phyloP scores from a whole-genome alignment of 1,139 yeast genomes.

The Candida sp. region DNA sequence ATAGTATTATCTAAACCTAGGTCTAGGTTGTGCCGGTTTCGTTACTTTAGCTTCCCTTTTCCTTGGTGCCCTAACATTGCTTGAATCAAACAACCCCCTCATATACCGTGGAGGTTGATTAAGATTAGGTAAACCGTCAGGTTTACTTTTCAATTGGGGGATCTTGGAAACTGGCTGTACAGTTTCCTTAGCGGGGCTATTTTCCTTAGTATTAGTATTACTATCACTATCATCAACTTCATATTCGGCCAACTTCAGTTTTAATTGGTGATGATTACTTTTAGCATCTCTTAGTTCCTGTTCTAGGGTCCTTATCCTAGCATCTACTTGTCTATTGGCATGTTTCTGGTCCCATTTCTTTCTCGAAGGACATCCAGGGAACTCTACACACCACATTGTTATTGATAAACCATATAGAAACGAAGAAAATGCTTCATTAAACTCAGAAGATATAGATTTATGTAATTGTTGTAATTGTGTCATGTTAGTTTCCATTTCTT shows the following conservation, averaged over 20 bases:
- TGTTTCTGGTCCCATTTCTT: slow-evolving; percentile 32
- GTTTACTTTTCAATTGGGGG: slow-evolving; percentile 10
- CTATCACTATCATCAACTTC: background rate
- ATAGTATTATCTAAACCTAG: slow-evolving; percentile 2
- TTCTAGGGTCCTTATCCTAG: slow-evolving; percentile 19
- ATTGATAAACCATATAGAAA: slow-evolving; percentile 59
- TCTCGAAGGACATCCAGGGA: slow-evolving; percentile 40
- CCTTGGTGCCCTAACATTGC: slow-evolving; percentile 8
- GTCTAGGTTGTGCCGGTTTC: background rate
- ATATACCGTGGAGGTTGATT: slow-evolving; percentile 45
- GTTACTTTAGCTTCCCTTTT: background rate
- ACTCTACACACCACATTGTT: slow-evolving; percentile 67
- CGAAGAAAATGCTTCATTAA: slow-evolving; percentile 63
- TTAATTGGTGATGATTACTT: slow-evolving; percentile 24
- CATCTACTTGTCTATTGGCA: slow-evolving; percentile 22
- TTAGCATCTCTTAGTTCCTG: slow-evolving; percentile 19
- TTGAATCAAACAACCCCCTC: slow-evolving; percentile 34
- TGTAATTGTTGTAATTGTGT: slow-evolving; percentile 46
- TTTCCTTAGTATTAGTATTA: background rate
- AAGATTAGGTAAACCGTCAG: slow-evolving; percentile 26
- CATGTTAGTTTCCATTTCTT: slow-evolving; percentile 49
- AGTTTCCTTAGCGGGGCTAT: background rate
- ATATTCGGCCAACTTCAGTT: slow-evolving; percentile 14
- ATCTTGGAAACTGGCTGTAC: slow-evolving; percentile 7
- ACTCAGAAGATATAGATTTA: slow-evolving; percentile 44